Conservation (phyloP, 1,139 yeast genomes). For the Kodamaea ohmeri region DNA sequence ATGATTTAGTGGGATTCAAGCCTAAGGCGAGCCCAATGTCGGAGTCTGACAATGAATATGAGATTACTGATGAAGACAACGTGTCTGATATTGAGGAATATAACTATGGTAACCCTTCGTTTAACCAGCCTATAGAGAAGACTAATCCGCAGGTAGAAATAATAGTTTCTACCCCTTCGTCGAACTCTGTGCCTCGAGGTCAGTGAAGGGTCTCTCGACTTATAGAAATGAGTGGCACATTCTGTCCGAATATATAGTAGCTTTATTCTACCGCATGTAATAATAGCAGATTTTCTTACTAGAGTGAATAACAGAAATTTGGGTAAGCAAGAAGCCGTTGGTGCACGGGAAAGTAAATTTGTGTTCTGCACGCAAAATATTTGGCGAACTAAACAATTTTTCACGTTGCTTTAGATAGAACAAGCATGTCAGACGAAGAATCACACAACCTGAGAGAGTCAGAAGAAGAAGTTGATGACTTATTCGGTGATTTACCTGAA, state of each 20-base stretch:
- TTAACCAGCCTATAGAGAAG: not conserved
- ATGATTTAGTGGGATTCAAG: constrained; percentile 45
- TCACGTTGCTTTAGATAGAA: constrained; percentile 1
- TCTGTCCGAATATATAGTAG: constrained; percentile 1
- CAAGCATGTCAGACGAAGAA: constrained; percentile 19
- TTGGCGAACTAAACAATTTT: constrained; percentile 2
- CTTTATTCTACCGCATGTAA: constrained; percentile 4
- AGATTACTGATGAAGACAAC: constrained; percentile 30
- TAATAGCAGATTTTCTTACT: constrained; percentile 1
- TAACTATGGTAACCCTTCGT: constrained; percentile 1
- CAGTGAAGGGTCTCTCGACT: not conserved
- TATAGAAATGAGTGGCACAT: constrained; percentile 1
- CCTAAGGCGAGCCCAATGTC: constrained; percentile 22
- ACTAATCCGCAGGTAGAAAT: constrained; percentile 7
- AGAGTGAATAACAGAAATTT: no score
- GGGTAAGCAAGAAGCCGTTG: not conserved
- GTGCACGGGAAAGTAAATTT: not conserved
- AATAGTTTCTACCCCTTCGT: constrained; percentile 9
- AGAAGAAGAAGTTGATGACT: constrained; percentile 39
- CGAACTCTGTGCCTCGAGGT: constrained; percentile 1
- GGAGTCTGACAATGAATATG: constrained; percentile 33
- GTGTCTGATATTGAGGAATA: constrained; percentile 21
- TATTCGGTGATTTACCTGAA: constrained; percentile 51
- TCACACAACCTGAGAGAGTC: constrained; percentile 15
- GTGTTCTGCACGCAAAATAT: constrained; percentile 5